phyloP scores from a whole-genome alignment of 306 rosid genomes.

The Quercus variabilis region DNA sequence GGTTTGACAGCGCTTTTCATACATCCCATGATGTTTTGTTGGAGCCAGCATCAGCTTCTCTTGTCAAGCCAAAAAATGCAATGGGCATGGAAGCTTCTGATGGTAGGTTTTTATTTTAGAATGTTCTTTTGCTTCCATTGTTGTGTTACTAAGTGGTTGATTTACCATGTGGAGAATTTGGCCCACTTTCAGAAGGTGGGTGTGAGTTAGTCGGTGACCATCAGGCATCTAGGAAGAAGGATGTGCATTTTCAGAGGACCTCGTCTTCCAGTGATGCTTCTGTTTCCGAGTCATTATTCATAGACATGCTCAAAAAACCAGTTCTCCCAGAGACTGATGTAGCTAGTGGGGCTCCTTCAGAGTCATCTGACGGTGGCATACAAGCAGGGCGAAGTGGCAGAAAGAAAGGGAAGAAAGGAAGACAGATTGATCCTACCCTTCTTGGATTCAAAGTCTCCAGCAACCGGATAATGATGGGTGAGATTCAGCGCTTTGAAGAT shows the following conservation, averaged over 20 bases:
- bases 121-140: not conserved
- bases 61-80: conserved; percentile 35
- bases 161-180: not conserved
- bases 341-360: conserved; percentile 27
- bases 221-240: conserved; percentile 46
- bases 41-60: conserved; percentile 40
- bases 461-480: conserved; percentile 75
- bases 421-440: conserved; percentile 72
- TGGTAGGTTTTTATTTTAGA: conserved; percentile 28
- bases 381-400: conserved; percentile 55
- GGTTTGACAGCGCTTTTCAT: conserved; percentile 44
- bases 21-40: conserved; percentile 60
- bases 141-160: not conserved
- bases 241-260: conserved; percentile 44
- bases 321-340: conserved; percentile 46
- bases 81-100: conserved; percentile 24
- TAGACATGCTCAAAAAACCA: conserved; percentile 63
- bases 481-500: conserved; percentile 65
- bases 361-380: conserved; percentile 38
- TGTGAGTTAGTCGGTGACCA: conserved; percentile 32
- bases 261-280: conserved; percentile 56
- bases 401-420: conserved; percentile 80
- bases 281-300: conserved; percentile 62
- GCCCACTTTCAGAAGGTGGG: conserved; percentile 27
- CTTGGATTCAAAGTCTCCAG: conserved; percentile 75